Evolutionary conservation across 768 basidiomycete genomes (phyloP).

Genomic region (Termitomyces sp.): DNA sequence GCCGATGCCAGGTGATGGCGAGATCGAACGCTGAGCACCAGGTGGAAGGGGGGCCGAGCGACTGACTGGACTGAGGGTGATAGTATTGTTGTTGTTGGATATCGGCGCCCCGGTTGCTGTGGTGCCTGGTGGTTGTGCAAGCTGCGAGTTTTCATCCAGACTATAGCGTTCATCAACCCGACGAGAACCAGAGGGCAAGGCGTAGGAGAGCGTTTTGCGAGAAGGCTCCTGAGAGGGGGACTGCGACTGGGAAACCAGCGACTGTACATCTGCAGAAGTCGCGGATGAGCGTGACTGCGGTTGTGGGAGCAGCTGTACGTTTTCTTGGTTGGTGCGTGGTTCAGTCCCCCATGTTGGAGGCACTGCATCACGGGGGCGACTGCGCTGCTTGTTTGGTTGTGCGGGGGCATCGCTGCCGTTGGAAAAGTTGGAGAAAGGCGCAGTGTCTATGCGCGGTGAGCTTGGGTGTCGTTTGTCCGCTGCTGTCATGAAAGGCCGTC

Average conservation of each 20-base stretch:
- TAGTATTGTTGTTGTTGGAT: conserved; percentile 18
- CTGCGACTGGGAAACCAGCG: conserved; percentile 21
- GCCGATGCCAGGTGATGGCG: conserved; percentile 30
- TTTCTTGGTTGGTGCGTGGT: conserved; percentile 18
- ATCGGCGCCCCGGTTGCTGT: conserved; percentile 29
- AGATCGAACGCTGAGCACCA: conserved; percentile 40
- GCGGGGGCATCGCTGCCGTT: conserved; percentile 10
- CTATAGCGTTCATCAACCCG: conserved; percentile 48
- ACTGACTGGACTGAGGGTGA: conserved; percentile 14
- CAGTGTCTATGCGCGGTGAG: conserved; percentile 17
- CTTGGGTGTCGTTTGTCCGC: conserved; percentile 55
- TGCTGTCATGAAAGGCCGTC: conserved; percentile 48
- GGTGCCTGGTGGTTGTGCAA: conserved; percentile 25
- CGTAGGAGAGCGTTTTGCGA: conserved; percentile 37
- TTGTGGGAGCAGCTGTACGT: conserved; percentile 11
- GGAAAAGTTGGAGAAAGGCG: conserved; percentile 13
- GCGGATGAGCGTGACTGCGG: conserved; percentile 18
- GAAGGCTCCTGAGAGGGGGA: conserved; percentile 28
- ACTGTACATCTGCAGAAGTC: conserved; percentile 25
- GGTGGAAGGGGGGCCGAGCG: conserved; percentile 30
- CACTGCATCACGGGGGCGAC: conserved; percentile 12
- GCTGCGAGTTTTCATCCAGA: conserved; percentile 38
- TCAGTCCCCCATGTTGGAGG: conserved; percentile 16
- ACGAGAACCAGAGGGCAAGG: conserved; percentile 37
- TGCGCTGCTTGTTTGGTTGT: conserved; percentile 13